Evolutionary conservation across 2,329 filamentous ascomycete species (phyloP).

Genomic region (Colletotrichum euphorbiae): DNA sequence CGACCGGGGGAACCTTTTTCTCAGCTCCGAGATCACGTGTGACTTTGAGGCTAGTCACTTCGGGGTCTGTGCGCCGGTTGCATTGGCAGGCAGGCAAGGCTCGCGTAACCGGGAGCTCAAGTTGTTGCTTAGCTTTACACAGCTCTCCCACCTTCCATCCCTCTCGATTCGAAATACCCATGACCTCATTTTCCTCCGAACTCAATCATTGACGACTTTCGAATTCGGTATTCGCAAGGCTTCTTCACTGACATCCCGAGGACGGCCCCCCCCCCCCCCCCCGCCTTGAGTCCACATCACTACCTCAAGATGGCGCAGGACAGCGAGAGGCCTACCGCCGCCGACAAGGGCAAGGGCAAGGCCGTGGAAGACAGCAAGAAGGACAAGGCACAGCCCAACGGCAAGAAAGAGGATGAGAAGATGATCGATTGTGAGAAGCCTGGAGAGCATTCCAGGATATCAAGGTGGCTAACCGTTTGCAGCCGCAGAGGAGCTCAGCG

Average conservation of each 20-base stretch:
- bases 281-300: slow-evolving; percentile 43
- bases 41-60: neutral
- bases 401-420: slow-evolving; percentile 81
- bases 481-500: slow-evolving; percentile 87
- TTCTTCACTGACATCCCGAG: slow-evolving; percentile 27
- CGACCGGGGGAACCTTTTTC: neutral
- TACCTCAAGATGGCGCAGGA: slow-evolving; percentile 86
- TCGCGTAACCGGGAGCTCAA: slow-evolving; percentile 58
- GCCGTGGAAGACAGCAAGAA: slow-evolving; percentile 78
- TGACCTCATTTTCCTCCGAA: slow-evolving; percentile 15
- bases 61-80: slow-evolving; percentile 38
- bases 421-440: slow-evolving; percentile 52
- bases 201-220: slow-evolving; percentile 18
- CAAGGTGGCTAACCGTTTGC: slow-evolving; percentile 50
- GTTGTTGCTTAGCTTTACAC: slow-evolving; percentile 51
- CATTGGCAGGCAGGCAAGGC: slow-evolving; percentile 52
- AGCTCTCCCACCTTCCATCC: slow-evolving; percentile 54
- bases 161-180: slow-evolving; percentile 41
- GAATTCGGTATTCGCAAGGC: slow-evolving; percentile 1
- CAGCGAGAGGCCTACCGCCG: slow-evolving; percentile 83
- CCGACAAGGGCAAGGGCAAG: slow-evolving; percentile 98
- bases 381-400: slow-evolving; percentile 76
- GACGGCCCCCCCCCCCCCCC: slow-evolving; percentile 45
- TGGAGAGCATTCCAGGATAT: neutral
- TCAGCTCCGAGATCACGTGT: slow-evolving; percentile 20